Base-by-base conservation (phyloP, 2,329 filamentous ascomycete species). In the Ophiostoma pallidulum region DNA sequence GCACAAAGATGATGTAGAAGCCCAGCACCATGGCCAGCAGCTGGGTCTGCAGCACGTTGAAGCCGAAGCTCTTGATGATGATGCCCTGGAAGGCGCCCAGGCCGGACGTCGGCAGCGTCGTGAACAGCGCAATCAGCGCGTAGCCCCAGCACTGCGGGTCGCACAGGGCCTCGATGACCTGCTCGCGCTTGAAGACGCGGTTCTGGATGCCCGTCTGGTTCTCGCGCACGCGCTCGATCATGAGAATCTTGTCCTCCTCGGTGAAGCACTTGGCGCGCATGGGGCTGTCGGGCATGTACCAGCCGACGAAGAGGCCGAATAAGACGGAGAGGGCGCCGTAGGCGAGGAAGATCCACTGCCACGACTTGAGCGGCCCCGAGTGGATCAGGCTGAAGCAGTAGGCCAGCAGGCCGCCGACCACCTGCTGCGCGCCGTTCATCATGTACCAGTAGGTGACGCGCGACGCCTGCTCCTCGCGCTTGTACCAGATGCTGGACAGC, bases 151-250 rank as follows among this genome's bases (percentile, higher is more conserved):
- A 54, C 59, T 65, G 60, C 6, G 64, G 64, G 44, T 67, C 65
- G 2, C 58, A 58, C 5, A 66, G 33, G 3, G 64, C 64, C 51
- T 67, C 64, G 46, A 59, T 58, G 51, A 81, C 64, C 59, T 86
- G 81, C 49, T 82, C 78, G 55, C 68, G 60, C 58, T 82, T 82
- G 61, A 77, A 82, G 52, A 83, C 75, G 63, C 80, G 80, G 58
- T 84, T 84, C 3, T 78, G 79, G 20, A 84, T 47, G 13, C 81
- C 81, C 60, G 84, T 79, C 52, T 81, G 73, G 54, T 86, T 85
- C 26, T 71, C 60, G 1, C 80, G 66, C 38, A 85, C 80, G 10
- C 81, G 71, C 51, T 65, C 63, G 28, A 66, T 57, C 20, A 64
- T 64, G 26, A 83, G 63, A 1, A 81, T 57, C 0, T 74, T 74